Evolutionary conservation across 116 monocot species (phyloP), one percentile per base, ranked within the genome.

Genomic region (Phalaenopsis hybrid): DNA sequence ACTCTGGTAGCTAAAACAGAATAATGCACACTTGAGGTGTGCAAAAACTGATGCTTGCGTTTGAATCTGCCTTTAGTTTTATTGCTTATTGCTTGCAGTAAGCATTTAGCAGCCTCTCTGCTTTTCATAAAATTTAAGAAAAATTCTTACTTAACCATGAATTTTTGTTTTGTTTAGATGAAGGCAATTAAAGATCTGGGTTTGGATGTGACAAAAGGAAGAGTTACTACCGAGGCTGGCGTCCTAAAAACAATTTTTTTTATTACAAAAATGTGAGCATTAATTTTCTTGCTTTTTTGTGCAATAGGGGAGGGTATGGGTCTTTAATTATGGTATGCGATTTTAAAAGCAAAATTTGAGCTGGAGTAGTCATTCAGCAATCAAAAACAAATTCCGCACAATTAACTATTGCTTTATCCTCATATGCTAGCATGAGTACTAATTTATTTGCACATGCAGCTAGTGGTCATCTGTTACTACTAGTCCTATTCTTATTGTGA

Each of bases 181-280:
- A 93, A 90, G 81, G 97, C 93, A 78, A 91, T 98, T 69, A 98
- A 90, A 78, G 89, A 93, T 81, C 81, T 98, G 59, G 97, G 97
- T 16, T 87, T 98, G 76, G 92, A 94, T 89, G 97, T 98, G 80
- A 89, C 90, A 6, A 98, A 98, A 83, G 97, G 94, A 73, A 88
- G 82, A 84, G 94, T 94, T 43, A 82, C 80, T 15, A 89, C 91
- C 68, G 91, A 89, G 50, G 81, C 79, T 69, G 84, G 86, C 80
- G 83, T 86, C 23, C 82, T 79, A 41, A 79, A 93, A 85, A 94
- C 97, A 76, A 89, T 89, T 55, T 85, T 96, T 44, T 91, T 85
- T 75, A 92, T 96, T 34, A 91, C 88, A 75, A 82, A 74, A 82
- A 57, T 45, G 96, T 96, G 83, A 87, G 95, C 65, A 23, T 65